Conservation (phyloP, 1,284 basidiomycete species). For the Lentinus polychrous region DNA sequence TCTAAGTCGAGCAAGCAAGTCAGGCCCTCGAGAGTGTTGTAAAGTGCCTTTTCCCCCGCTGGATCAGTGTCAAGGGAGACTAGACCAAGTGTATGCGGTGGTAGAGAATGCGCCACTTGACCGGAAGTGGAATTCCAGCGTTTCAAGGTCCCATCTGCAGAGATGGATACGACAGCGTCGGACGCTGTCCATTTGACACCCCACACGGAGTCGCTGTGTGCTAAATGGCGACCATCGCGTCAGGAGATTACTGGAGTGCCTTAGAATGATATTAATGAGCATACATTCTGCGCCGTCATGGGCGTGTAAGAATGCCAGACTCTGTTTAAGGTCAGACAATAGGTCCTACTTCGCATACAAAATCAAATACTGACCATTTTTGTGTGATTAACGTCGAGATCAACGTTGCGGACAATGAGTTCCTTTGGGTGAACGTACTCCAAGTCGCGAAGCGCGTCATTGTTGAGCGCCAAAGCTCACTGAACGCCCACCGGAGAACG, state of each 20-base stretch:
- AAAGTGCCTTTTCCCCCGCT: slow-evolving; percentile 58
- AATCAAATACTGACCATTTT: too few species aligned
- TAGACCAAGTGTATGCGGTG: slow-evolving; percentile 71
- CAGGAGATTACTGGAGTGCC: slow-evolving; percentile 6
- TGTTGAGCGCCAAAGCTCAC: too few species aligned
- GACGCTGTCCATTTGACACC: slow-evolving; percentile 65
- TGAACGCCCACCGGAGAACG: slow-evolving; percentile 15
- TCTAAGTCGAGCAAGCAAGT: slow-evolving; percentile 67
- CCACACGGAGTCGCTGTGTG: slow-evolving; percentile 81
- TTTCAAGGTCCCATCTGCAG: slow-evolving; percentile 69
- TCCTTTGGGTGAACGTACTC: too few species aligned
- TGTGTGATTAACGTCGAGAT: not conserved
- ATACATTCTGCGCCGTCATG: slow-evolving; percentile 70
- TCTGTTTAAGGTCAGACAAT: slow-evolving; percentile 34
- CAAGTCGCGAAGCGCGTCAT: too few species aligned
- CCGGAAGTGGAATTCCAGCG: slow-evolving; percentile 64
- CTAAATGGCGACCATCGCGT: slow-evolving; percentile 31
- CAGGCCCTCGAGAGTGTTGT: slow-evolving; percentile 76
- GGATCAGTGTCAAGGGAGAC: slow-evolving; percentile 62
- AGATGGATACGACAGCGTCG: slow-evolving; percentile 61
- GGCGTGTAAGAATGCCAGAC: slow-evolving; percentile 63
- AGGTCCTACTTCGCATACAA: not conserved
- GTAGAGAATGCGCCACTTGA: slow-evolving; percentile 53
- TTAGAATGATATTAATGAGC: slow-evolving; percentile 18
- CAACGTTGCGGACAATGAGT: too few species aligned